Evolutionary conservation across 805 yeast genomes (phyloP), one percentile per base, ranked within the genome.

Genomic region (Candida morakotiae): DNA sequence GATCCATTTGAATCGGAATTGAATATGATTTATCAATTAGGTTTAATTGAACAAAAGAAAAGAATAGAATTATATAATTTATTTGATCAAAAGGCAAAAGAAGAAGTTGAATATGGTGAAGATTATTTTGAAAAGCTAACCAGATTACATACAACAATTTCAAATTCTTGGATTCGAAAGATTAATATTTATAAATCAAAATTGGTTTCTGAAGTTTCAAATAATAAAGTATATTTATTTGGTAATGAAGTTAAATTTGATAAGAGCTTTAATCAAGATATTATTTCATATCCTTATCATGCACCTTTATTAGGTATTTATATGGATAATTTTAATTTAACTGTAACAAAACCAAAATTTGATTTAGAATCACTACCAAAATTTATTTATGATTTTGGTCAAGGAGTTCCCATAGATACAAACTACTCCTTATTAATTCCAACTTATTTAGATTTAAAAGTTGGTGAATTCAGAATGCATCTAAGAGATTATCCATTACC

Each of bases 401-500:
- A 87, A 53, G 94, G 93, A 0, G 74, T 83, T 9, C 97, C 98
- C 0, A 51, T 53, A 36, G 86, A 83, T 40, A 77, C 87, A 0
- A 52, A 67, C 35, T 89, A 77, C 55, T 78, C 91, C 1, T 66
- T 85, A 14, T 53, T 82, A 53, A 49, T 88, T 2, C 97, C 97
- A 0, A 49, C 79, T 38, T 64, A 64, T 54, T 29, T 83, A 10
- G 75, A 80, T 38, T 62, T 85, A 35, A 67, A 62, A 11, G 64
- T 85, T 26, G 60, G 64, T 3, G 94, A 87, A 49, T 53, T 81
- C 9, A 62, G 93, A 41, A 70, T 79, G 48, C 91, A 85, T 53
- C 48, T 89, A 42, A 66, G 93, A 38, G 98, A 89, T 51, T 87
- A 83, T 52, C 97, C 97, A 0, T 51, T 91, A 11, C 97, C 98